phyloP scores from a whole-genome alignment of 106 monocot genomes.

The Dendrobium catenatum region DNA sequence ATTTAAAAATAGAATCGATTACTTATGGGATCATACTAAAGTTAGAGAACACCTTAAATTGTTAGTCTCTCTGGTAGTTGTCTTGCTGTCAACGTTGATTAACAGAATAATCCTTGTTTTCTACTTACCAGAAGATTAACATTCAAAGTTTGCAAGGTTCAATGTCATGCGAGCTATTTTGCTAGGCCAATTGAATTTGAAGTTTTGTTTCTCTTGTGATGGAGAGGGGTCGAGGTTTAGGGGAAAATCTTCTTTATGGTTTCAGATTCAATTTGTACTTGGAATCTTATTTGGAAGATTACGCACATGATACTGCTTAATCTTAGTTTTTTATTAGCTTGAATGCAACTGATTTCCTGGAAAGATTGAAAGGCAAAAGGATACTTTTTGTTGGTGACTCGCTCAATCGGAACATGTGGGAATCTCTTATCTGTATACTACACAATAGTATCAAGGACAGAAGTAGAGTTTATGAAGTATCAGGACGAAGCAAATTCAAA shows the following conservation, averaged over 20 bases:
- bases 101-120: background rate
- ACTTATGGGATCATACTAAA: background rate
- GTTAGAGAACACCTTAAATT: background rate
- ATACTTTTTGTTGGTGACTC: conserved; percentile 93
- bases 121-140: too few relatives aligned
- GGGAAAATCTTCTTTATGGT: background rate
- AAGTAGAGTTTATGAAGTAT: conserved; percentile 61
- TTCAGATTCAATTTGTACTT: background rate
- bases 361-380: conserved; percentile 63
- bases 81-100: background rate
- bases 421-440: conserved; percentile 86
- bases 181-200: background rate
- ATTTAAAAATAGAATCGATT: background rate
- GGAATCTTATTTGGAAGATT: background rate
- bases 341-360: conserved; percentile 80
- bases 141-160: too few relatives aligned
- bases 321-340: conserved; percentile 30
- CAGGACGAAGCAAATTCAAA: conserved; percentile 62
- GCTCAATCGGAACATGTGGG: conserved; percentile 90
- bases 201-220: background rate
- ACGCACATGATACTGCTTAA: background rate
- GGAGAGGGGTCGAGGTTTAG: background rate
- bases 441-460: conserved; percentile 46
- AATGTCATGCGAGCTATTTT: background rate
- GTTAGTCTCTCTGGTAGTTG: background rate